Evolutionary conservation across 2,329 filamentous ascomycete species (phyloP), one percentile per base, ranked within the genome.

Genomic region (Sporothrix brunneoviolacea): DNA sequence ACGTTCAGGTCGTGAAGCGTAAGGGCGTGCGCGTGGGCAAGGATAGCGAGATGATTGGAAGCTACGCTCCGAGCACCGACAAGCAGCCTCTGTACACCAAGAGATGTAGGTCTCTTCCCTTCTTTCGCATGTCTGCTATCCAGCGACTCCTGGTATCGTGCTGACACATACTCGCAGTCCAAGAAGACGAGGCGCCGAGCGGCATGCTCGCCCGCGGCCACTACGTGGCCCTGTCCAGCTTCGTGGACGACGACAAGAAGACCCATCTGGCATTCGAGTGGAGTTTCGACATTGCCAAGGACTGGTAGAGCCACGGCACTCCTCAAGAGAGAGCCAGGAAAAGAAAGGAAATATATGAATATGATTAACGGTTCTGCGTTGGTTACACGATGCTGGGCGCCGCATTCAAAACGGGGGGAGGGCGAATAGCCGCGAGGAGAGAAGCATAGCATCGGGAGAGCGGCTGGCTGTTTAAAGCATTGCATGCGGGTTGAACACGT

Each of bases 21-120:
- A 90, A 90, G 76, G 87, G 88, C 49, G 78, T 97, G 66, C 82
- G 81, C 53, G 82, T 91, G 55, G 88, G 86, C 74, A 98, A 96
- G 80, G 86, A 93, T 64, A 87, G 94, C 61, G 91, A 97, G 75
- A 98, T 98, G 93, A 86, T 98, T 79, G 90, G 91, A 60, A 95
- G 88, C 62, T 98, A 91, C 65, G 86, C 89, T 50, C 93, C 93
- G 58, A 96, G 85, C 74, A 97, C 91, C 16, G 86, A 89, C 56
- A 86, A 89, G 70, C 88, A 88, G 70, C 82, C 86, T 9, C 69
- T 84, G 56, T 94, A 97, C 70, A 82, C 83, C 68, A 97, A 97
- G 79, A 86, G 86, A 66, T 97, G 91, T 95, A 80, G 72, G 88
- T 73, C 12, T 1, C 10, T 42, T 9, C n/a, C 22, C 38, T 8